A percentile compares a stretch with the other conserved stretches of the same genome.
Evolutionary conservation across 2,329 filamentous ascomycete genomes (phyloP).

Genomic region (Metarhizium anisopliae): DNA sequence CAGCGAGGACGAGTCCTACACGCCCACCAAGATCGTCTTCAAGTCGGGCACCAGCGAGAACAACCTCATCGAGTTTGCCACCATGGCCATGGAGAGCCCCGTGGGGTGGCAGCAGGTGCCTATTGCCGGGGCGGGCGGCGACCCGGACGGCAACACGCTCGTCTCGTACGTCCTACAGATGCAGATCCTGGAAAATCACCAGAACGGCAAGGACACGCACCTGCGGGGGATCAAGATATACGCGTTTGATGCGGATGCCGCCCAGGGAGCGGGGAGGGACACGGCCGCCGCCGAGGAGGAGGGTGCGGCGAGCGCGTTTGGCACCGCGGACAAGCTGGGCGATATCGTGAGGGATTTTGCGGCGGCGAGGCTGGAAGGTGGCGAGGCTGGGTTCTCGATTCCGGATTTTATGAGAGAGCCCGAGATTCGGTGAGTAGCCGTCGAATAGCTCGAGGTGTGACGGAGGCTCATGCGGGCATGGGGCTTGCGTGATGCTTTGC

Average conservation of each 20-base stretch:
- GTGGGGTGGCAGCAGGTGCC: slow-evolving; percentile 88
- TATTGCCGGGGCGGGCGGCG: slow-evolving; percentile 42
- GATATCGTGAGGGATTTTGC: slow-evolving; percentile 20
- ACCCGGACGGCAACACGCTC: slow-evolving; percentile 62
- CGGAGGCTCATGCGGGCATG: no score
- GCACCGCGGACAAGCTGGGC: slow-evolving; percentile 14
- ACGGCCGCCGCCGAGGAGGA: slow-evolving; percentile 18
- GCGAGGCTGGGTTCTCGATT: slow-evolving; percentile 25
- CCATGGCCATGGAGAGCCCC: slow-evolving; percentile 69
- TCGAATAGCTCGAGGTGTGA: background rate
- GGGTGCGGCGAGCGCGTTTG: slow-evolving; percentile 12
- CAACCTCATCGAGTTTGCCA: slow-evolving; percentile 80
- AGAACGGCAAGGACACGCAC: slow-evolving; percentile 99
- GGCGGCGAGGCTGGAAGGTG: slow-evolving; percentile 20
- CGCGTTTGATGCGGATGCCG: slow-evolving; percentile 42
- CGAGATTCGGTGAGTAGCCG: slow-evolving; percentile 26
- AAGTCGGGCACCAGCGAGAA: slow-evolving; percentile 85
- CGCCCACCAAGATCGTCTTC: slow-evolving; percentile 85
- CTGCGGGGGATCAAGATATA: slow-evolving; percentile 86
- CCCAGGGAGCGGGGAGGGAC: slow-evolving; percentile 23
- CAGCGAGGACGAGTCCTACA: slow-evolving; percentile 89
- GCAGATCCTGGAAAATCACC: slow-evolving; percentile 89
- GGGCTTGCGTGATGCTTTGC: background rate
- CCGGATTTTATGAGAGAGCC: slow-evolving; percentile 35
- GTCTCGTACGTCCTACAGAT: slow-evolving; percentile 87